A percentile compares a stretch with the other conserved stretches of the same genome.
These are phyloP conservation scores for Didymella arachidicola DNA, from an alignment of 2,329 filamentous ascomycete species.

Conservation along the genomic window DNA sequence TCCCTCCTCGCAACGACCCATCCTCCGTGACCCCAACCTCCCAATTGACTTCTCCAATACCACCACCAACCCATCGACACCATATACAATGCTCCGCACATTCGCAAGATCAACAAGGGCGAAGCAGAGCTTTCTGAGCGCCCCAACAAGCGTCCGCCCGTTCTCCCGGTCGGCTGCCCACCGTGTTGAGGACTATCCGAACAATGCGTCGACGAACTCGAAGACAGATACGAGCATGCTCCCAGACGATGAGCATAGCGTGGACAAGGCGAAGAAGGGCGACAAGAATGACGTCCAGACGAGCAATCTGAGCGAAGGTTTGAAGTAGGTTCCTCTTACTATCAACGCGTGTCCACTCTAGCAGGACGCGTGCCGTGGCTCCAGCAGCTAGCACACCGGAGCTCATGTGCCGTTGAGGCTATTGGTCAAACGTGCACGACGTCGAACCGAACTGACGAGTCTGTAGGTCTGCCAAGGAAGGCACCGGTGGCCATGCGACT, in stretches of 20 bases:
- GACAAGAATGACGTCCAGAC: conserved; percentile 49
- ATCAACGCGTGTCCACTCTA: too few species aligned
- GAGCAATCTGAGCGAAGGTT: conserved; percentile 38
- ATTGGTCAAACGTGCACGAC: too few species aligned
- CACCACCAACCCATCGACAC: background rate
- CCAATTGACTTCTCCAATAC: background rate
- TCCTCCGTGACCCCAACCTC: background rate
- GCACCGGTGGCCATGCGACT: conserved; percentile 53
- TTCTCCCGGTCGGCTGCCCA: conserved; percentile 29
- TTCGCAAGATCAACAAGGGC: conserved; percentile 1
- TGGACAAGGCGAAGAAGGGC: conserved; percentile 39
- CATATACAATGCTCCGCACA: conserved; percentile 24
- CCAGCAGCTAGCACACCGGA: too few species aligned
- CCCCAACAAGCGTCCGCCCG: conserved; percentile 9
- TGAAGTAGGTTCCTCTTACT: conserved; percentile 35
- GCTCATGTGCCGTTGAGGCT: too few species aligned
- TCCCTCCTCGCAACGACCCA: background rate
- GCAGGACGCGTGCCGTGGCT: too few species aligned
- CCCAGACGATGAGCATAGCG: conserved; percentile 34
- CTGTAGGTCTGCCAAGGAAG: conserved; percentile 16
- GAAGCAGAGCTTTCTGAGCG: too few species aligned
- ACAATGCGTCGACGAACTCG: conserved; percentile 29
- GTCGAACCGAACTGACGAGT: conserved; percentile 3
- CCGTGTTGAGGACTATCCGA: conserved; percentile 26
- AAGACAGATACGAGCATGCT: conserved; percentile 36